Evolutionary conservation across 495 filamentous ascomycete genomes (phyloP).

Genomic region (Sporormia fimetaria): DNA sequence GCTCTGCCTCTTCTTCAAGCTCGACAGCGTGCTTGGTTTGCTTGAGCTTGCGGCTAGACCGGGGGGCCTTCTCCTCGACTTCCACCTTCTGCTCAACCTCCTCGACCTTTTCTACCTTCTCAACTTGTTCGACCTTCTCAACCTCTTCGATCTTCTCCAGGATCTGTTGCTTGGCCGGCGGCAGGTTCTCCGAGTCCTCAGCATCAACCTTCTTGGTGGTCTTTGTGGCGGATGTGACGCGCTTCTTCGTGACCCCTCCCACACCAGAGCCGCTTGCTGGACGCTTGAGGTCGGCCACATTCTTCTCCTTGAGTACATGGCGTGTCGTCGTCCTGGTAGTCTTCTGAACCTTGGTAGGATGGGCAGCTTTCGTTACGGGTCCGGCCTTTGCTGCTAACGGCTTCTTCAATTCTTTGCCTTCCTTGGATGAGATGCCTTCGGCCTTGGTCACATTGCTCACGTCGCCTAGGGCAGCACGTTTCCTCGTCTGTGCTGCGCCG

Average conservation of each 20-base stretch:
- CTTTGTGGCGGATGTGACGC: slow-evolving; percentile 41
- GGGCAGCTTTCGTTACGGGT: slow-evolving; percentile 65
- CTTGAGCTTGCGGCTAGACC: slow-evolving; percentile 6
- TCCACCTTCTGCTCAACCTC: slow-evolving; percentile 3
- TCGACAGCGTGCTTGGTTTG: slow-evolving; percentile 22
- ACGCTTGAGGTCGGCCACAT: slow-evolving; percentile 50
- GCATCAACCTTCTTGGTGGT: slow-evolving; percentile 45
- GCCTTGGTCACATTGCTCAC: slow-evolving; percentile 87
- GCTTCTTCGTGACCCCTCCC: slow-evolving; percentile 50
- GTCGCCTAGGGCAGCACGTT: slow-evolving; percentile 55
- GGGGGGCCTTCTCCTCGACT: slow-evolving; percentile 7
- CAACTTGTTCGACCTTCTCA: slow-evolving; percentile 13
- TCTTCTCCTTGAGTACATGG: slow-evolving; percentile 52
- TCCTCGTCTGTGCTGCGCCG: slow-evolving; percentile 28
- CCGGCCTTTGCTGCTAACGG: slow-evolving; percentile 40
- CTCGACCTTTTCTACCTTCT: slow-evolving; percentile 17
- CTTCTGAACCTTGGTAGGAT: slow-evolving; percentile 71
- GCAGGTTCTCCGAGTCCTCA: slow-evolving; percentile 45
- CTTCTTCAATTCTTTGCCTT: slow-evolving; percentile 58
- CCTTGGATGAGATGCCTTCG: slow-evolving; percentile 39
- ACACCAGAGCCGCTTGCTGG: slow-evolving; percentile 61
- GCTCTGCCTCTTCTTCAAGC: slow-evolving; percentile 1
- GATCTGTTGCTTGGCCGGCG: slow-evolving; percentile 42
- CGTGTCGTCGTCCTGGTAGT: slow-evolving; percentile 52
- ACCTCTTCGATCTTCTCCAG: slow-evolving; percentile 15